Conservation (phyloP, 1,139 yeast species). For the Komagataea norvegica region DNA sequence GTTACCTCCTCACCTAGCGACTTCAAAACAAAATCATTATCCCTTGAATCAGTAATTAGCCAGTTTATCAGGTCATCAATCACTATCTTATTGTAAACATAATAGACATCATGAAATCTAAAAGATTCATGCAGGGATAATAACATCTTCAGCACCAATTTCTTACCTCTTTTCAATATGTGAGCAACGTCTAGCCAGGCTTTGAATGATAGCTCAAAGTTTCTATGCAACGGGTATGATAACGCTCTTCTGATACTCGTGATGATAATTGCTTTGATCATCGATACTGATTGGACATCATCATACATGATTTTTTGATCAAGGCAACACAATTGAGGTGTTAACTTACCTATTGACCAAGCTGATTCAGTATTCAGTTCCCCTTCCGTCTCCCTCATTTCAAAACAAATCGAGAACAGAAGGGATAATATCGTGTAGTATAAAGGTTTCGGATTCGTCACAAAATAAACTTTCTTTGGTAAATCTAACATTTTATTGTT, state of each 20-base stretch:
- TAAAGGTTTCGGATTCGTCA: slow-evolving; percentile 47
- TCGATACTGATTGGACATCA: slow-evolving; percentile 28
- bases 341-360: slow-evolving; percentile 85
- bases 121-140: slow-evolving; percentile 67
- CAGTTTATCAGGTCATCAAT: slow-evolving; percentile 79
- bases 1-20: slow-evolving; percentile 64
- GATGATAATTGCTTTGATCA: slow-evolving; percentile 50
- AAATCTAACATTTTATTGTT: slow-evolving; percentile 62
- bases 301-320: slow-evolving; percentile 51
- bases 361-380: slow-evolving; percentile 84
- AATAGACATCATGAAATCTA: slow-evolving; percentile 80
- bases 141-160: slow-evolving; percentile 55
- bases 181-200: slow-evolving; percentile 77
- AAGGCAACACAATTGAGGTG: slow-evolving; percentile 70
- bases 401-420: slow-evolving; percentile 71
- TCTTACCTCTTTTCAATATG: slow-evolving; percentile 63
- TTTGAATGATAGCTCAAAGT: slow-evolving; percentile 51
- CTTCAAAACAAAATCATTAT: slow-evolving; percentile 45
- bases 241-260: slow-evolving; percentile 69
- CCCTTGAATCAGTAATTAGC: slow-evolving; percentile 57
- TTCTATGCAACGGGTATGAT: slow-evolving; percentile 75
- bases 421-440: slow-evolving; percentile 61
- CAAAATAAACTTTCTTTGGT: slow-evolving; percentile 58
- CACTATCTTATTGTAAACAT: slow-evolving; percentile 77
- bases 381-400: slow-evolving; percentile 68